Conservation (phyloP, 169 alveolate species). For the Eimeria falciformis region DNA sequence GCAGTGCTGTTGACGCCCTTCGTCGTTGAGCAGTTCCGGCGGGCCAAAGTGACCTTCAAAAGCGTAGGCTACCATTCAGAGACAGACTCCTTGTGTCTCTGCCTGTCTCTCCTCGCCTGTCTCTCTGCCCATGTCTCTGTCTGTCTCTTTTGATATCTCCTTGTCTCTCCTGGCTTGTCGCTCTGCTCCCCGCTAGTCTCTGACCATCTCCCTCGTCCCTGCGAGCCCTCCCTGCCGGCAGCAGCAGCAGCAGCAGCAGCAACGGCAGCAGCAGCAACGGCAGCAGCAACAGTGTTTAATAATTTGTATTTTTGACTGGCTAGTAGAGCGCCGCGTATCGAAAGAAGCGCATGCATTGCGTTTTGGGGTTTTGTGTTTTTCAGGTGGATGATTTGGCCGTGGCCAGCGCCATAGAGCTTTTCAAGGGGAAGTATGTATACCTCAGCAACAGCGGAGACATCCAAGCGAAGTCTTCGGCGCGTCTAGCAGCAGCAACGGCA, state of each 20-base stretch:
- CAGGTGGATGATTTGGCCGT: slow-evolving; percentile 26
- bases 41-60: not conserved
- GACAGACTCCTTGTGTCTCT: not conserved
- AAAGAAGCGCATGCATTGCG: too few relatives aligned
- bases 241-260: too few relatives aligned
- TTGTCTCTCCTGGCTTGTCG: too few relatives aligned
- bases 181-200: too few relatives aligned
- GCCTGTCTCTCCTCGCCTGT: not conserved
- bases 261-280: too few relatives aligned
- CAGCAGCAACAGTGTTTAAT: too few relatives aligned
- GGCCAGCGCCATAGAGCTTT: slow-evolving; percentile 7
- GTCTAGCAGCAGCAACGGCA: slow-evolving; percentile 13
- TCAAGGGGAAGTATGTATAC: not conserved
- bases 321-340: too few relatives aligned
- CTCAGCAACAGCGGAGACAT: not conserved
- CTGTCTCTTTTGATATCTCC: too few relatives aligned
- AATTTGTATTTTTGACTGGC: too few relatives aligned
- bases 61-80: not conserved
- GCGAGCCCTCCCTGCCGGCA: too few relatives aligned
- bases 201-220: too few relatives aligned
- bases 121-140: too few relatives aligned
- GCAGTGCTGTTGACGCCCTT: slow-evolving; percentile 32
- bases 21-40: slow-evolving; percentile 11
- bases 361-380: not conserved
- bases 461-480: not conserved